These are phyloP conservation scores for Emergomyces orientalis DNA, from an alignment of 2,329 filamentous ascomycete genomes.

Conservation along the genomic window DNA sequence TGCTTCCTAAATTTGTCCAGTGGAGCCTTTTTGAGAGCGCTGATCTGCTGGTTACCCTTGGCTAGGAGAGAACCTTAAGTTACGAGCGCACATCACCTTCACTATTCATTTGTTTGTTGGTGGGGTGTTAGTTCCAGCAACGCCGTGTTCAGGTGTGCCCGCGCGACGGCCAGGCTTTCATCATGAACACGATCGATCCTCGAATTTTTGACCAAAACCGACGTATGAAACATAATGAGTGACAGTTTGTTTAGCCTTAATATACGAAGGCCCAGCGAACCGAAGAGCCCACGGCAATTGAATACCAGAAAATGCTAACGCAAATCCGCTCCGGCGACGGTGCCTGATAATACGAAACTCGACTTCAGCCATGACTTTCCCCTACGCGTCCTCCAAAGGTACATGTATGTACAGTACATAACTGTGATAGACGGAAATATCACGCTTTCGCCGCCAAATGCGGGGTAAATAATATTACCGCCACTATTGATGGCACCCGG, in stretches of 20 bases:
- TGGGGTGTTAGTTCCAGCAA: neutral
- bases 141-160: neutral
- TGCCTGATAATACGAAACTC: no score
- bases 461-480: neutral
- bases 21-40: neutral
- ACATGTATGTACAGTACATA: no score
- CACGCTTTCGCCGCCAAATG: no score
- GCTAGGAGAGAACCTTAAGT: neutral
- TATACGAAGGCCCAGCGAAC: neutral
- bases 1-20: no score
- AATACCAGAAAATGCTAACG: no score
- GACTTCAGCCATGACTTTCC: no score
- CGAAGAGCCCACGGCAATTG: no score
- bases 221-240: neutral
- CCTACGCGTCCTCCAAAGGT: no score
- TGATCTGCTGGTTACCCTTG: neutral
- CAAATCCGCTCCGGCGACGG: no score
- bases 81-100: neutral
- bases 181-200: neutral
- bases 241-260: neutral
- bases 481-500: neutral
- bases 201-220: neutral
- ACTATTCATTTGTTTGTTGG: no score
- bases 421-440: no score
- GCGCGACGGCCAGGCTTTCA: neutral